Evolutionary conservation across 805 yeast genomes (phyloP), one percentile per base, ranked within the genome.

Genomic region (Ascoidea tarda): DNA sequence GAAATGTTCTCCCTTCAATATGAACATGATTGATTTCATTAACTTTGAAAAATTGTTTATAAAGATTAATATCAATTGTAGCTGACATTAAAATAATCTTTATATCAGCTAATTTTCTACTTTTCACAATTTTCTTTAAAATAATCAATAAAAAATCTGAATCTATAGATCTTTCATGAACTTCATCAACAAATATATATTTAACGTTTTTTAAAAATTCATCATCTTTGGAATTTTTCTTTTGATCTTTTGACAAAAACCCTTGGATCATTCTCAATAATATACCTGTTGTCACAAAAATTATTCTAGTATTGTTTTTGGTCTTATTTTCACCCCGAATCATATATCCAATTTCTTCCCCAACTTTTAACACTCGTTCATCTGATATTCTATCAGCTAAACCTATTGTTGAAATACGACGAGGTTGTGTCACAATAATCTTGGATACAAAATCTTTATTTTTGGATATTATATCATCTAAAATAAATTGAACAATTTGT

Each of bases 331-430:
- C 96, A 54, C 98, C 98, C 67, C 97, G 75, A 48, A 91, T 91
- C 8, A 86, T 74, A 63, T 88, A 91, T 0, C 98, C 98, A 6
- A 86, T 83, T 63, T 90, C 96, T 31, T 73, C 71, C 5, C 96
- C 96, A 49, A 78, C 74, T 3, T 58, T 51, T 2, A 65, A 66
- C 44, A 67, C 62, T 58, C 97, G 75, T 63, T 91, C 99, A 6
- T 82, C 87, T 1, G 96, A 79, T 5, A 91, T 87, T 63, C 99
- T 78, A 55, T 90, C 96, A 0, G 97, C 96, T 53, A 91, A 74
- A 2, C 97, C 96, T 65, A 91, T 85, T 0, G 97, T 88, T 1
- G 97, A 87, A 52, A 91, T 90, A 73, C 98, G 82, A 66, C 99
- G 77, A 2, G 99, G 99, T 66, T 91, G 98, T 0, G 97, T 89